Evolutionary conservation across 2,329 filamentous ascomycete species (phyloP), one percentile per base, ranked within the genome.

Genomic region (Alternaria sp.): DNA sequence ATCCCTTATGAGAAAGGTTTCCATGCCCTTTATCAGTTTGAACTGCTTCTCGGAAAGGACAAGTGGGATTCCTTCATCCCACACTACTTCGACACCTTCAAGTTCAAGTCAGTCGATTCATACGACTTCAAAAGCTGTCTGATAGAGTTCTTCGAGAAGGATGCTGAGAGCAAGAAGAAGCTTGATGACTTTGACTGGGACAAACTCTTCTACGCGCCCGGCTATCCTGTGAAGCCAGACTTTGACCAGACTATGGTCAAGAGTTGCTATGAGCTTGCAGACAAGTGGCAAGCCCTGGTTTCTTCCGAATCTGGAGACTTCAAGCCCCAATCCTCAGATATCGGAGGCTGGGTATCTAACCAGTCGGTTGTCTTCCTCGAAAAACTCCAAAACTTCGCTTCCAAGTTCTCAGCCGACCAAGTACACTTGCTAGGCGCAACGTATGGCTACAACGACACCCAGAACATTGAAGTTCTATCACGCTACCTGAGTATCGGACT

Each of bases 1-100:
- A 85, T 98, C 34, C 93, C 95, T 0, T 99, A 99, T 73, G 94
- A 98, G 77, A 98, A 99, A 81, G 94, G 94, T 4, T 98, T 97
- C 80, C 92, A 92, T 74, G 96, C 98, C 79, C 85, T 99, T 46
- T 97, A 93, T 79, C 90, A 94, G 72, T 88, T 99, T 14, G 95
- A 99, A 73, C 90, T 90, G 48, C 83, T 97, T 2, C 86, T 98
- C 4, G 92, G 93, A 36, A 90, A 92, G 62, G 85, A 90, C n/a
- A 91, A 91, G 76, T 99, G 95, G 82, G 92, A 98, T 84, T 91
- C 89, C 70, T 99, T 98, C 80, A 97, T 98, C 74, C 93, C 94
- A 16, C 89, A 97, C 80, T 97, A 98, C 82, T 98, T 98, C 78
- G 89, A 86, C 30, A 92, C 87, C 40, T 98, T 91, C 87, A 89